A percentile compares a stretch with the other conserved stretches of the same genome.
Conservation (phyloP, 768 basidiomycete genomes). For the Kwoniella dendrophila region DNA sequence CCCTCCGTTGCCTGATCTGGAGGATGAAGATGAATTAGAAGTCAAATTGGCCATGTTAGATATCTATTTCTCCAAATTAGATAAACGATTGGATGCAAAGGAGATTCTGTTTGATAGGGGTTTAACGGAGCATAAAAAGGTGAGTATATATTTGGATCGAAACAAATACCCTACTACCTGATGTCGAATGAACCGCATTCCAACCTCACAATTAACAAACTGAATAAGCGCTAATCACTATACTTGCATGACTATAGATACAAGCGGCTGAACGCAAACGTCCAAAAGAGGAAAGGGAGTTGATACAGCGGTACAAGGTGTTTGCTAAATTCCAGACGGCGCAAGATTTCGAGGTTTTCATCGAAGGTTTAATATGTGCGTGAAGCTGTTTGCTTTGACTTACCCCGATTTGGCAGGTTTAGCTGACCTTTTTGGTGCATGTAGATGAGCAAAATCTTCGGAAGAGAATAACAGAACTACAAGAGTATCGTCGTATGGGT, state of each 20-base stretch:
- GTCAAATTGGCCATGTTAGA: slow-evolving; percentile 89
- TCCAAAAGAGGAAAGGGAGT: slow-evolving; percentile 85
- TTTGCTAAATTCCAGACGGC: slow-evolving; percentile 89
- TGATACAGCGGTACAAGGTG: slow-evolving; percentile 81
- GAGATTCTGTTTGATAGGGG: slow-evolving; percentile 88
- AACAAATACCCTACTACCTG: too few relatives aligned
- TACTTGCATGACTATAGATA: slow-evolving; percentile 63
- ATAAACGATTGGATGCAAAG: slow-evolving; percentile 81
- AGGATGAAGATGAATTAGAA: slow-evolving; percentile 76
- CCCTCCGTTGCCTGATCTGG: slow-evolving; percentile 60
- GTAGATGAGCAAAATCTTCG: slow-evolving; percentile 84
- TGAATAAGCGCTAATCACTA: neutral
- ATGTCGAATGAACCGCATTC: neutral
- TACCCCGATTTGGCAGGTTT: too few relatives aligned
- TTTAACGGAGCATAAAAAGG: slow-evolving; percentile 91
- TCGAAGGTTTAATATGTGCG: slow-evolving; percentile 87
- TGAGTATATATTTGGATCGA: too few relatives aligned
- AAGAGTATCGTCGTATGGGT: slow-evolving; percentile 84
- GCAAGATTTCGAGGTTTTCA: slow-evolving; percentile 84
- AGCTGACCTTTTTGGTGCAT: neutral
- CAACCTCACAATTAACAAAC: too few relatives aligned
- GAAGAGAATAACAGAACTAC: slow-evolving; percentile 85
- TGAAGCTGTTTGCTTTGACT: slow-evolving; percentile 10
- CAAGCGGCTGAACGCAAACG: slow-evolving; percentile 89
- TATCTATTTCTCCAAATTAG: slow-evolving; percentile 85